Base-by-base conservation (phyloP, 2,329 filamentous ascomycete genomes). In the Chrysosphaeria jannelii region DNA sequence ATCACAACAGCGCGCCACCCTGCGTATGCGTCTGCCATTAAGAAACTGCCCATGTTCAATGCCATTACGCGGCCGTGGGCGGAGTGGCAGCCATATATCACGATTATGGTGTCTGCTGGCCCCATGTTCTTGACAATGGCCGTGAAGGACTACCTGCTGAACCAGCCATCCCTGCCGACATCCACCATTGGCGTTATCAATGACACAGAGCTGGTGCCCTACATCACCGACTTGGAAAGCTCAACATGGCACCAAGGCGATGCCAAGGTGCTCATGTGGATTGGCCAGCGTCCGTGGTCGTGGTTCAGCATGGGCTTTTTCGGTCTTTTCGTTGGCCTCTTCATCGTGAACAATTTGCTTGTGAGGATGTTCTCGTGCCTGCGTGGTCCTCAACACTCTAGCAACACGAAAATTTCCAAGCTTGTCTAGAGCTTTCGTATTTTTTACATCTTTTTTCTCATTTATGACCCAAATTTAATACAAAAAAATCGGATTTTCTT, bases 81-180 rank as follows among this genome's bases (percentile, higher is more conserved):
- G 36, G 62, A 19, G 39, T 66, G 29, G 57, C 64, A 10, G 23
- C 47, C 48, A 1, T 76, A 79, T 40, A 67, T 72, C 35, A 74
- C 67, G 13, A 67, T 79, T 34, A 79, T 79, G 72, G 66, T 68
- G 22, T 64, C 61, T 7, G 72, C 72, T 0, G 71, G 71, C 0
- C 71, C 71, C 1, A 47, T 79, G 14, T 79, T 75, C 46, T 44
- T 79, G 21, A 72, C 62, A 26, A 57, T 78, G 19, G 56, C 74
- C 28, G 19, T 16, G 19, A 21, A 23, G 14, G 14, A 21, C 22
- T 27, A 27, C 19, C 61, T 63, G 39, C 49, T 53, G 16, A 44
- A 48, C 10, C 46, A 45, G 20, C 51, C 43, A 8, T 30, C 30
- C 2, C 29, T 41, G 22, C 37, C 39, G 4, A 27, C 33, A 9